Evolutionary conservation across 495 filamentous ascomycete species (phyloP).

Genomic region (Penicillium pancosmium): DNA sequence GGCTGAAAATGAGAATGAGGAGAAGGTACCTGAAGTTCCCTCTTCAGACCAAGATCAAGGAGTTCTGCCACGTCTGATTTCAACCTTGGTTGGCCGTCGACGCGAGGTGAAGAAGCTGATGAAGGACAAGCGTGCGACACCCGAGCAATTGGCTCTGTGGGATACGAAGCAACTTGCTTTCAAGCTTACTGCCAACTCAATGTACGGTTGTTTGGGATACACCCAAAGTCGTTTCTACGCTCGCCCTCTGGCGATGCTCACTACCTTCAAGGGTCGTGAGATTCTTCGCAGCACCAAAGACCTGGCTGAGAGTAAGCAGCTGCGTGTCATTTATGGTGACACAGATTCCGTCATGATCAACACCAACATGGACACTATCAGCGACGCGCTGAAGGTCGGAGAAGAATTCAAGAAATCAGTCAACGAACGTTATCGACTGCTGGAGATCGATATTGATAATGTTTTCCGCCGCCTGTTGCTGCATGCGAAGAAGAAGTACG

Average conservation of each 20-base stretch:
- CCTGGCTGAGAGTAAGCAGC: slow-evolving; percentile 81
- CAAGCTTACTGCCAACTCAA: slow-evolving; percentile 97
- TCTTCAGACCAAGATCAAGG: slow-evolving; percentile 69
- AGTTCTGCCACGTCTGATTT: slow-evolving; percentile 86
- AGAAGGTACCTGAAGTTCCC: slow-evolving; percentile 76
- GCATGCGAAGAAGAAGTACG: slow-evolving; percentile 99
- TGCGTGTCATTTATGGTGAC: slow-evolving; percentile 97
- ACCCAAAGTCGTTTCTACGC: slow-evolving; percentile 96
- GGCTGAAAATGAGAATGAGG: slow-evolving; percentile 74
- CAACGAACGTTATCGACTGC: slow-evolving; percentile 84
- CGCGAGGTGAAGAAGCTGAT: slow-evolving; percentile 91
- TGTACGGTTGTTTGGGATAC: slow-evolving; percentile 98
- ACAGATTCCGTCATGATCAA: slow-evolving; percentile 99
- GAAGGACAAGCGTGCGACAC: slow-evolving; percentile 87
- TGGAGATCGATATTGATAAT: slow-evolving; percentile 99
- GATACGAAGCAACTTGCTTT: slow-evolving; percentile 97
- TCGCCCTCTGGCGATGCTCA: slow-evolving; percentile 90
- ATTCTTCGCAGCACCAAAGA: slow-evolving; percentile 95
- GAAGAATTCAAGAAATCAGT: slow-evolving; percentile 77
- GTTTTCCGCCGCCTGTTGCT: slow-evolving; percentile 90
- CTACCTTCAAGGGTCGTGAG: slow-evolving; percentile 95
- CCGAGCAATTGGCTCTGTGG: slow-evolving; percentile 90
- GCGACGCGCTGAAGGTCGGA: slow-evolving; percentile 87
- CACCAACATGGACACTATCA: slow-evolving; percentile 91
- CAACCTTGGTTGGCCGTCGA: slow-evolving; percentile 83